These are phyloP conservation scores for Berkeleyomyces basicola DNA, from an alignment of 2,329 filamentous ascomycete species.

Conservation along the genomic window DNA sequence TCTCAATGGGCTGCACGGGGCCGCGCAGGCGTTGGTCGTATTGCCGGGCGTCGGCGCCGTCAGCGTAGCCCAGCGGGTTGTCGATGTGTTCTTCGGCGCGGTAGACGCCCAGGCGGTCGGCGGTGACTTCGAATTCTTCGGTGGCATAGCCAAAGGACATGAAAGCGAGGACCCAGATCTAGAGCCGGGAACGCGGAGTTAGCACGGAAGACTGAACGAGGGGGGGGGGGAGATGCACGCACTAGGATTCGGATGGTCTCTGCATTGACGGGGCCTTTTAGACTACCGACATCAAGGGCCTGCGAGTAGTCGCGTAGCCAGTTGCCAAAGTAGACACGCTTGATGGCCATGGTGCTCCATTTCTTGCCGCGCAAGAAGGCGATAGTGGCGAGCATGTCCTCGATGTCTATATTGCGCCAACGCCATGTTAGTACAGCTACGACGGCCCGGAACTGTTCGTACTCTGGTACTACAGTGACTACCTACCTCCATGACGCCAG, in stretches of 20 bases:
- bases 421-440: background rate
- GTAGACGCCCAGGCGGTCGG: slow-evolving; percentile 60
- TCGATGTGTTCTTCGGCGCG: slow-evolving; percentile 54
- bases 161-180: slow-evolving; percentile 48
- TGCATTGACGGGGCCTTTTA: slow-evolving; percentile 56
- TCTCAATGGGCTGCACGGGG: slow-evolving; percentile 54
- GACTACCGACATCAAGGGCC: slow-evolving; percentile 61
- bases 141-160: slow-evolving; percentile 54
- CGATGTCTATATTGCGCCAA: slow-evolving; percentile 40
- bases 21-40: slow-evolving; percentile 69
- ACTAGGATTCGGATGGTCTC: slow-evolving; percentile 62
- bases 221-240: slow-evolving; percentile 13
- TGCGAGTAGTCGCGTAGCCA: slow-evolving; percentile 79
- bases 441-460: background rate
- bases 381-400: slow-evolving; percentile 64
- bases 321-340: slow-evolving; percentile 71
- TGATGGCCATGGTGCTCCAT: slow-evolving; percentile 65
- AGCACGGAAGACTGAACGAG: background rate
- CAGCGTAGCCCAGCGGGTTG: slow-evolving; percentile 71
- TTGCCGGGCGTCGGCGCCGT: slow-evolving; percentile 56
- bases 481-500: slow-evolving; percentile 48
- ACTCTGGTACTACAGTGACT: background rate
- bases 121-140: slow-evolving; percentile 63
- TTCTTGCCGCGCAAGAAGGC: slow-evolving; percentile 67
- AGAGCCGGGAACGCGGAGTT: background rate